These are phyloP conservation scores for Amauroascus niger DNA, from an alignment of 2,329 filamentous ascomycete species.

Conservation along the genomic window DNA sequence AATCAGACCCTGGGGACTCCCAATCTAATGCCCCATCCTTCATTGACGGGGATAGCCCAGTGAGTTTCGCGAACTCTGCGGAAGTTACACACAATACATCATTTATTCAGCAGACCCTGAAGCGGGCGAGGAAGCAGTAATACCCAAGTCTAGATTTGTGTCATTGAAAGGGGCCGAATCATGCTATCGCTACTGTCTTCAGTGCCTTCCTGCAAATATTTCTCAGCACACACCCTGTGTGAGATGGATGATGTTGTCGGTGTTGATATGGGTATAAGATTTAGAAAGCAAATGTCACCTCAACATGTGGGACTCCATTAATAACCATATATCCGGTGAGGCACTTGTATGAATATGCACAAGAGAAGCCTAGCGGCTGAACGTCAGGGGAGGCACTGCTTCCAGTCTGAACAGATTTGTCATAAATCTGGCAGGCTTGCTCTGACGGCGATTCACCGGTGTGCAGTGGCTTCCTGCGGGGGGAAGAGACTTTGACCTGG, in stretches of 20 bases:
- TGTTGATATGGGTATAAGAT: constrained; percentile 1
- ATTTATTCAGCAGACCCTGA: constrained; percentile 10
- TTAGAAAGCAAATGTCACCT: neutral
- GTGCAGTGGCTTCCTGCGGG: too few relatives aligned
- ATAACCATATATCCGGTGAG: neutral
- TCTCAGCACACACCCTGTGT: neutral
- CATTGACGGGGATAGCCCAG: constrained; percentile 3
- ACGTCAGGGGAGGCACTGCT: neutral
- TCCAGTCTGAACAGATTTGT: too few relatives aligned
- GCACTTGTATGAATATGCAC: constrained; percentile 1
- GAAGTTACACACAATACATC: constrained; percentile 11
- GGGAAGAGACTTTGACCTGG: too few relatives aligned
- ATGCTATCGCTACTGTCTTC: neutral
- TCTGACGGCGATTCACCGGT: too few relatives aligned
- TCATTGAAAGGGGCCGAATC: neutral
- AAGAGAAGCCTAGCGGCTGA: neutral
- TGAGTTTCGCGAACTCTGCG: constrained; percentile 9
- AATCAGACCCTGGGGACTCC: constrained; percentile 14
- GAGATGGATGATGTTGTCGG: neutral
- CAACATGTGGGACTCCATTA: too few relatives aligned
- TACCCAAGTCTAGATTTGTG: neutral
- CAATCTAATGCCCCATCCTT: constrained; percentile 7
- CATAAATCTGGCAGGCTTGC: too few relatives aligned
- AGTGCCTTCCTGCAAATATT: neutral
- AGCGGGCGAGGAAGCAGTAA: constrained; percentile 10